phyloP scores from a whole-genome alignment of 2,329 filamentous ascomycete species.

The Diaporthe vexans region DNA sequence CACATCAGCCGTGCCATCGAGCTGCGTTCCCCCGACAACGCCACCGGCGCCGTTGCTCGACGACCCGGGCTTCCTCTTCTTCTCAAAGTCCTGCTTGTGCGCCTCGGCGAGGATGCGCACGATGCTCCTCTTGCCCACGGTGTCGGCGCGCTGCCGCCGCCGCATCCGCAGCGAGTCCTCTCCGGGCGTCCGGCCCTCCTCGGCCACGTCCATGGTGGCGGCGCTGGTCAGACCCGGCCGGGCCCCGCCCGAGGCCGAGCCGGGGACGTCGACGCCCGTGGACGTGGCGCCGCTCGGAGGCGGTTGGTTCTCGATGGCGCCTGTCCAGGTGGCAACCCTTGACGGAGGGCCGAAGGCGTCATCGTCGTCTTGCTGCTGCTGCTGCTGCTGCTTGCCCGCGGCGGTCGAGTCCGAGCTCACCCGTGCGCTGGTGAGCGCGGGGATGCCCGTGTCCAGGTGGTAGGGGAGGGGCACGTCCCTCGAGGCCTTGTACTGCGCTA shows the following conservation, averaged over 20 bases:
- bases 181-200: conserved; percentile 40
- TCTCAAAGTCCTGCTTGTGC: conserved; percentile 93
- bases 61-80: conserved; percentile 67
- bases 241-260: conserved; percentile 7
- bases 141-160: conserved; percentile 50
- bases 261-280: conserved; percentile 45
- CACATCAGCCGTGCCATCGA: conserved; percentile 42
- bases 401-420: conserved; percentile 53
- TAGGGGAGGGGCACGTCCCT: conserved; percentile 92
- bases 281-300: conserved; percentile 41
- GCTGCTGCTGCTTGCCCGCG: conserved; percentile 38
- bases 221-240: conserved; percentile 45
- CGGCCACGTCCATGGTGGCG: conserved; percentile 33
- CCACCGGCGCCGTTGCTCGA: conserved; percentile 12
- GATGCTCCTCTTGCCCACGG: conserved; percentile 56
- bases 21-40: conserved; percentile 1
- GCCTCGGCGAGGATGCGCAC: conserved; percentile 82
- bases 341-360: conserved; percentile 40
- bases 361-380: background rate
- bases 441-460: conserved; percentile 65
- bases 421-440: conserved; percentile 47
- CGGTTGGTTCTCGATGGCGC: conserved; percentile 27
- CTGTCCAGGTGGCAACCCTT: conserved; percentile 34
- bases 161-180: conserved; percentile 44
- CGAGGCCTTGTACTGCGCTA: conserved; percentile 89